Percentiles rank a stretch among this genome's conserved stretches.
These are phyloP conservation scores for Ochromonas danica DNA, from an alignment of 108 stramenopile species.

Conservation along the genomic window DNA sequence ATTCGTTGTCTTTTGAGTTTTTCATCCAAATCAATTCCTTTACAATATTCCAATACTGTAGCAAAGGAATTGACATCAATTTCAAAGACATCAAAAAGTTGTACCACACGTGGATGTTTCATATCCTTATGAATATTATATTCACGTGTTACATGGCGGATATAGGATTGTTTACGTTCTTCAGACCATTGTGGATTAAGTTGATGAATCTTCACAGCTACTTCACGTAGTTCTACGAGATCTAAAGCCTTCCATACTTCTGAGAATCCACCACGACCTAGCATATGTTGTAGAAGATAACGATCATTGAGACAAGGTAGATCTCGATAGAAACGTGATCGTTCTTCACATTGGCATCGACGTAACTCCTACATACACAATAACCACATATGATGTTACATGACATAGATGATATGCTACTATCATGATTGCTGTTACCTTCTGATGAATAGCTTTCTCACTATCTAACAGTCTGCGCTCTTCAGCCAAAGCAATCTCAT, in stretches of 20 bases:
- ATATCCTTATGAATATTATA: conserved; percentile 94
- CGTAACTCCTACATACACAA: not conserved
- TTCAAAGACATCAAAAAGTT: conserved; percentile 94
- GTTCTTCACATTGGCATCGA: conserved; percentile 49
- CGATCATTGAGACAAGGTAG: conserved; percentile 68
- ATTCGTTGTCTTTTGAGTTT: conserved; percentile 71
- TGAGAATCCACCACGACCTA: conserved; percentile 96
- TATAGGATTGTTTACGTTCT: conserved; percentile 87
- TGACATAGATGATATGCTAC: not conserved
- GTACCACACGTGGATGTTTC: conserved; percentile 92
- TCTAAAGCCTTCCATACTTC: conserved; percentile 98
- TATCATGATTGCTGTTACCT: conserved; percentile 33
- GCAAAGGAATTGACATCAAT: conserved; percentile 93
- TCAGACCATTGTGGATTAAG: conserved; percentile 91
- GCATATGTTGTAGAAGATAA: conserved; percentile 77
- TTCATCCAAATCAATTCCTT: conserved; percentile 53
- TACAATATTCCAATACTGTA: conserved; percentile 92
- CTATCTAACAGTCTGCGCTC: conserved; percentile 42
- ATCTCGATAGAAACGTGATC: conserved; percentile 39
- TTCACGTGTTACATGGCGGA: conserved; percentile 94
- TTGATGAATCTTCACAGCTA: conserved; percentile 97
- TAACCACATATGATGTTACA: not conserved
- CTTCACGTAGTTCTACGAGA: conserved; percentile 69
- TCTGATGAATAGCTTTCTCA: conserved; percentile 45
- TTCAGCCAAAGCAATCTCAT: conserved; percentile 38